phyloP scores from a whole-genome alignment of 75 land plant species.

The Cunninghamia lanceolata region DNA sequence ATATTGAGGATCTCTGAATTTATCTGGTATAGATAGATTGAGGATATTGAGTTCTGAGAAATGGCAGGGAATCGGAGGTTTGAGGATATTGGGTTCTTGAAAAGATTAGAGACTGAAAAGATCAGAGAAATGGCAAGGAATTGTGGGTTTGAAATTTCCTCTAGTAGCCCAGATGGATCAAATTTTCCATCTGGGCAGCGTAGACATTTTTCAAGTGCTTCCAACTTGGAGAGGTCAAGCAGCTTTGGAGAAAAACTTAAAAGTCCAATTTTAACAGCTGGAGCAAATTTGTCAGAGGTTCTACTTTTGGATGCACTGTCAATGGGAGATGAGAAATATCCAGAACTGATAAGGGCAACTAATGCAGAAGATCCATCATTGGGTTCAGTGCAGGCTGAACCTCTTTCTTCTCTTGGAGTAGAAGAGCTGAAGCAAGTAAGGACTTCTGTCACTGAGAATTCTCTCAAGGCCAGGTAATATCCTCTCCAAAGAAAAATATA shows the following conservation, averaged over 20 bases:
- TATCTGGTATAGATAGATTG: too few species aligned
- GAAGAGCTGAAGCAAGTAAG: slow-evolving; percentile 71
- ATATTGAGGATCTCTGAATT: too few species aligned
- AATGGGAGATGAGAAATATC: slow-evolving; percentile 45
- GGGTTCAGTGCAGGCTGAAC: slow-evolving; percentile 42
- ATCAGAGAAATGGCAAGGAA: too few species aligned
- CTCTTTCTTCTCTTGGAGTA: slow-evolving; percentile 27
- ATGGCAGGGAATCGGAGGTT: slow-evolving; percentile 75
- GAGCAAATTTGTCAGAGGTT: slow-evolving; percentile 33
- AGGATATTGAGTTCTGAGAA: slow-evolving; percentile 6
- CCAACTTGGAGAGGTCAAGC: slow-evolving; percentile 55
- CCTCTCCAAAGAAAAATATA: background rate
- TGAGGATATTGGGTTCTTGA: too few species aligned
- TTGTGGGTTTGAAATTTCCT: slow-evolving; percentile 56
- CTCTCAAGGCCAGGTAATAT: slow-evolving; percentile 55
- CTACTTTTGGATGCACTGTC: slow-evolving; percentile 42
- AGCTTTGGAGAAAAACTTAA: slow-evolving; percentile 69
- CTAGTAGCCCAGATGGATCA: slow-evolving; percentile 65
- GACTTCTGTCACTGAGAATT: slow-evolving; percentile 38
- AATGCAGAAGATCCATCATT: slow-evolving; percentile 51
- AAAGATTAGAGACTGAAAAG: too few species aligned
- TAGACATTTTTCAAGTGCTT: slow-evolving; percentile 33
- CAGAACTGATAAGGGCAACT: slow-evolving; percentile 48
- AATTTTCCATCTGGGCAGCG: slow-evolving; percentile 45
- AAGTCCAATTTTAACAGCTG: slow-evolving; percentile 31